Base-by-base conservation (phyloP, 305 asterid species). In the Fraxinus nigra region DNA sequence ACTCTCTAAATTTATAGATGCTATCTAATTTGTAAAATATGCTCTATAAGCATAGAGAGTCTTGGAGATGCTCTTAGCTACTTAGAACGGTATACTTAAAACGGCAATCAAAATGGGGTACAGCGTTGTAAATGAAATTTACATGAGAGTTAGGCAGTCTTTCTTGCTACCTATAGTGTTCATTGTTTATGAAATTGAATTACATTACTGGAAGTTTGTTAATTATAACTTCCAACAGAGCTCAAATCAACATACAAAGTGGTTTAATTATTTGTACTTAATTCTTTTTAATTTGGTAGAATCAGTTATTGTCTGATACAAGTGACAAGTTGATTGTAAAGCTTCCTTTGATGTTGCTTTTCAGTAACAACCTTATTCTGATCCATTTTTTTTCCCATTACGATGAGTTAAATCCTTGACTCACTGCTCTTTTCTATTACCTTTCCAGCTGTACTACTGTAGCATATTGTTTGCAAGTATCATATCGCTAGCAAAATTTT, bases 101-200 rank as follows among this genome's bases (percentile, higher is more conserved):
- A 28, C 0, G 43, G 33, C 59, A 61, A 61, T 16, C 10, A 61
- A 22, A 75, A 35, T 33, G 54, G 54, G 54, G 54, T 4, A 7
- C 40, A 22, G 18, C 35, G 2, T 63, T 38, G 48, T 61, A 10
- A 54, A 28, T 75, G 79, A 75, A 9, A 54, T 56, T 54, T 59
- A 63, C 43, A 72, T 22, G 35, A 79, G 82, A 75, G 65, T 74
- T 30, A 67, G 72, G 72, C 24, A 28, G 72, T 75, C 78, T 75
- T 80, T 48, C 35, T 37, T 6, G 32, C 34, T 32, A 76, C 38
- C 69, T 38, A 40, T 38, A 59, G 74, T 65, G 24, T 76, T 28
- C 35, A 59, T 61, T 56, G 40, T 76, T 28, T 22, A 40, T 81
- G 76, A 61, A 61, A 59, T 40, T 76, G 48, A 48, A 18, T 79